Base-by-base conservation (phyloP, 2,329 filamentous ascomycete genomes). In the Alternaria solani region DNA sequence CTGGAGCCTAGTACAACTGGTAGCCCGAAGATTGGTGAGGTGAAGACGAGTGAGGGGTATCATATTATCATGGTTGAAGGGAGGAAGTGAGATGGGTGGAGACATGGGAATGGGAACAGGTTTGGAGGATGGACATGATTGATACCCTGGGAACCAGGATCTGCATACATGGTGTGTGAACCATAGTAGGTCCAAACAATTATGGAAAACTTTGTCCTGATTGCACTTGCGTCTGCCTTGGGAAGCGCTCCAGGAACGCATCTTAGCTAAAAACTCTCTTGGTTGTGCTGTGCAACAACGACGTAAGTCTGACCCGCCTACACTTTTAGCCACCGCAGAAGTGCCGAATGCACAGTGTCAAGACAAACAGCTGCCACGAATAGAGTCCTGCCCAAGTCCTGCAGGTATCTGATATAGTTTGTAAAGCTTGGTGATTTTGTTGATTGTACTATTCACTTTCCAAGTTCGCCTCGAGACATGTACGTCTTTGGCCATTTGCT, bases 51-150 rank as follows among this genome's bases (percentile, higher is more conserved):
- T 1, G 89, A 91, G 79, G 91, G 91, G 1, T 93, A 93, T 81
- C 91, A 94, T 76, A 88, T 94, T 65, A 87, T 94, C 66, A 92
- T 93, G 88, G 91, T 93, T 3, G 88, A 89, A 71, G 88, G 87
- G 51, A 80, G 87, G 73, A 88, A 88, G 75, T 74, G 46, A 52
- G 49, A n/a, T n/a, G 11, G 7, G 16, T 39, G 4, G 38, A 20
- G 38, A 4, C 34, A 39, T 39, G 38, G n/a, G 28, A 5, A 11
- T 20, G 9, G 18, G n/a, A 32, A n/a, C 20, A 11, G 34, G n/a
- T n/a, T n/a, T 28, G 9, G 8, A 16, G 46, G 25, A 18, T 20
- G 30, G 3, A 12, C 4, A n/a, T 25, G 23, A 16, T n/a, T 49
- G 46, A 49, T 38, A 49, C 30, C 46, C 16, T 20, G 11, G 23